Conservation (phyloP, 805 yeast species). For the Zygosaccharomyces gambellarensis region DNA sequence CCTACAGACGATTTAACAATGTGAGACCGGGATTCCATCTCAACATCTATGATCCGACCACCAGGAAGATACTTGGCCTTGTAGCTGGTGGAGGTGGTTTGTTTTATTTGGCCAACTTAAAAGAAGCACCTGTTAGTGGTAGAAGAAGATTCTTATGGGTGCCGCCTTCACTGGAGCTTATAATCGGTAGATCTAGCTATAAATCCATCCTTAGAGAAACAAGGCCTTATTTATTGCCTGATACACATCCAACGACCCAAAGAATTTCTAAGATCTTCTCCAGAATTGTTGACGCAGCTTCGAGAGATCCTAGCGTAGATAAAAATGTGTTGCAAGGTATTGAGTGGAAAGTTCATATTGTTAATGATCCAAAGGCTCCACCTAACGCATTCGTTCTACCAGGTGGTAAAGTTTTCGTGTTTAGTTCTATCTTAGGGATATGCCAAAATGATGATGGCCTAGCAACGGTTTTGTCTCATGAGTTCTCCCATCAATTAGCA, state of each 20-base stretch:
- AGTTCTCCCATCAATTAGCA: conserved; percentile 89
- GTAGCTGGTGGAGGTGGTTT: conserved; percentile 35
- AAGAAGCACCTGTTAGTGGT: conserved; percentile 77
- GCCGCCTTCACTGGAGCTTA: conserved; percentile 57
- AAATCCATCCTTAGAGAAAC: conserved; percentile 54
- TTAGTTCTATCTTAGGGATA: conserved; percentile 69
- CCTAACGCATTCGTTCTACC: conserved; percentile 97
- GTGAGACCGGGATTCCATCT: conserved; percentile 10
- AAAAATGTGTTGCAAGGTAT: conserved; percentile 29
- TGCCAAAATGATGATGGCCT: conserved; percentile 82
- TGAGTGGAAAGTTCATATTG: conserved; percentile 76
- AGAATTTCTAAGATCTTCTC: conserved; percentile 60
- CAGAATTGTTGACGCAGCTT: conserved; percentile 56
- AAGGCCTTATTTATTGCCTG: conserved; percentile 52
- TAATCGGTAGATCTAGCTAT: conserved; percentile 62
- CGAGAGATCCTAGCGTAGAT: conserved; percentile 38
- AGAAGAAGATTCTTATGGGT: conserved; percentile 69
- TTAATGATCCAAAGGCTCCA: conserved; percentile 62
- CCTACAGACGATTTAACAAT: conserved; percentile 23
- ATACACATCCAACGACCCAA: conserved; percentile 51
- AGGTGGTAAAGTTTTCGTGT: conserved; percentile 92
- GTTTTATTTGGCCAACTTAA: conserved; percentile 50
- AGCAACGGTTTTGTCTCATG: conserved; percentile 94
- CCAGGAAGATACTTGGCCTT: conserved; percentile 33
- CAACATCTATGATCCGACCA: conserved; percentile 26